These are phyloP conservation scores for Penicillium sp. DNA, from an alignment of 2,329 filamentous ascomycete species.

Conservation along the genomic window DNA sequence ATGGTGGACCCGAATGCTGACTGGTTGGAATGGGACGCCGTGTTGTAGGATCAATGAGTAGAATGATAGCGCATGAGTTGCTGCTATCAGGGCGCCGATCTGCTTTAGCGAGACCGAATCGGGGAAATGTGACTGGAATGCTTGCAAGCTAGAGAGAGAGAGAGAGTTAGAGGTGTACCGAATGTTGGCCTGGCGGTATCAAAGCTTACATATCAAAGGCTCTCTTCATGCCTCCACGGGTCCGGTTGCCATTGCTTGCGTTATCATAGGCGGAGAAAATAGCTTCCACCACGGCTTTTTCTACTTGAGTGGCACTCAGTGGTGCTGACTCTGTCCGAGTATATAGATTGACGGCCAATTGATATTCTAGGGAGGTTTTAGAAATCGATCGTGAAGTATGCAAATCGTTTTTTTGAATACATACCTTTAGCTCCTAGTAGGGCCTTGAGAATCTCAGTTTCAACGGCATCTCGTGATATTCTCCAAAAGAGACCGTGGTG, in stretches of 20 bases:
- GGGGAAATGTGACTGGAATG: constrained; percentile 46
- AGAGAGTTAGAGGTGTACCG: background rate
- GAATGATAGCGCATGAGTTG: constrained; percentile 65
- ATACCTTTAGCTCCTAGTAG: constrained; percentile 51
- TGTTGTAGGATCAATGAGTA: constrained; percentile 66
- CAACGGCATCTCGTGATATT: constrained; percentile 50
- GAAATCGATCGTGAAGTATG: background rate
- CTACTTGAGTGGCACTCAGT: constrained; percentile 49
- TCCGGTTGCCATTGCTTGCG: constrained; percentile 65
- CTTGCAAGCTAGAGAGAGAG: constrained; percentile 34
- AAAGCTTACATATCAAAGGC: constrained; percentile 57
- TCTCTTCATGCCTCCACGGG: constrained; percentile 62
- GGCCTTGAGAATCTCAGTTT: constrained; percentile 59
- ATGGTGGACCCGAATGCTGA: constrained; percentile 64
- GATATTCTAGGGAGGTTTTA: constrained; percentile 37
- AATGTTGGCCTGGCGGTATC: background rate
- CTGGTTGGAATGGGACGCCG: constrained; percentile 65
- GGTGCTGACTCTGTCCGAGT: constrained; percentile 30
- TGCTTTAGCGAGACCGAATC: constrained; percentile 43
- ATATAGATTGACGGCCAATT: constrained; percentile 45
- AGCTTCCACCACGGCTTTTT: constrained; percentile 53
- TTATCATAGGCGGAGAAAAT: constrained; percentile 63
- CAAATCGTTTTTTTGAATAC: background rate
- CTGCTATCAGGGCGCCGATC: constrained; percentile 56
- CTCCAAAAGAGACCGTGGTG: constrained; percentile 52